Evolutionary conservation across 2,329 filamentous ascomycete species (phyloP), one percentile per base, ranked within the genome.

Genomic region (Phaeosphaeria sp.): DNA sequence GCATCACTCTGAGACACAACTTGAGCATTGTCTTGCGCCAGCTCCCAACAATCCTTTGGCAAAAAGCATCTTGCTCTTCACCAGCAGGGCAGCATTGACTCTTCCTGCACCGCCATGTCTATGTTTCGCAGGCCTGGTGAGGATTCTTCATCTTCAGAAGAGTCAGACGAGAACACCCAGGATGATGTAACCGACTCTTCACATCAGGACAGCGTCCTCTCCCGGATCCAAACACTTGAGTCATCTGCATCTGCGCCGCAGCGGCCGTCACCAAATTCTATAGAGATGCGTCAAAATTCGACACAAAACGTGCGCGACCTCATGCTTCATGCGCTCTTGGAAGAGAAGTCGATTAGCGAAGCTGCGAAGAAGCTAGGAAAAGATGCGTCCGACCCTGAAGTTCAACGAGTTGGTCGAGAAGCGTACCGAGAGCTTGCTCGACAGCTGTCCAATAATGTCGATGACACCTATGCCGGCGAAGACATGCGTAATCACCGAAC

Each of bases 261-360:
- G 58, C 21, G 27, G 61, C 17, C 53, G 21, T 50, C 56, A 9
- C 65, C 61, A 30, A 61, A 55, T 22, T 53, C 55, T 39, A 45
- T 65, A 22, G 62, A 63, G 7, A 27, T 65, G 47, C 59, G 65
- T 42, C 63, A 66, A 39, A 68, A 60, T 40, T 74, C 69, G 17
- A 59, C 64, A 8, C 62, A 69, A 33, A 63, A 71, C 49, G 59
- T 76, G 30, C 71, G 68, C 20, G 76, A 81, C 53, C 62, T 80
- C 15, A 60, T 82, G 11, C 61, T 83, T 5, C 80, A 82, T 63
- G 76, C 81, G 2, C 60, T 83, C 21, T 68, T 83, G 1, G 81
- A 83, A 64, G 77, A 81, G 45, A 75, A 78, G 51, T 78, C 78
- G 36, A 60, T 78, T 9, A 70, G 68, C 25, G 72, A 80, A 49